Evolutionary conservation across 1,139 yeast species (phyloP).

Genomic region (Suhomyces taliae): DNA sequence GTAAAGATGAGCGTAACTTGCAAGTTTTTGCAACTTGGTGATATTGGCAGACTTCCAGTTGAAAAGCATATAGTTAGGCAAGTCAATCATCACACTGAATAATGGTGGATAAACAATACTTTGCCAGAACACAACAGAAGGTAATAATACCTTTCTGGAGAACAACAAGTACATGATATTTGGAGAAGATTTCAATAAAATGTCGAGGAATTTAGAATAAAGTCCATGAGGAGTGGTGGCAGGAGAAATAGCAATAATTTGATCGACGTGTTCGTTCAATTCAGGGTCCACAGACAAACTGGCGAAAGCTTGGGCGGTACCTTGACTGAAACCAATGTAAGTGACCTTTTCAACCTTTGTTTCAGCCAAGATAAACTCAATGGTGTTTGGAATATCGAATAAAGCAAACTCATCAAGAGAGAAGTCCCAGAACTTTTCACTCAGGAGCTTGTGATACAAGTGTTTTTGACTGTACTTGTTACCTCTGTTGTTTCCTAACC

Average conservation of each 20-base stretch:
- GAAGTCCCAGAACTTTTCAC: slow-evolving; percentile 45
- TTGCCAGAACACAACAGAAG: slow-evolving; percentile 83
- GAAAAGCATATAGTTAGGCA: slow-evolving; percentile 64
- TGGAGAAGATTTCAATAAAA: slow-evolving; percentile 79
- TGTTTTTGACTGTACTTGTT: slow-evolving; percentile 73
- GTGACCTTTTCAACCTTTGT: slow-evolving; percentile 43
- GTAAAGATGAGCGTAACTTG: slow-evolving; percentile 80
- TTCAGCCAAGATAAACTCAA: slow-evolving; percentile 34
- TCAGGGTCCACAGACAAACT: slow-evolving; percentile 68
- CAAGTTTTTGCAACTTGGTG: slow-evolving; percentile 65
- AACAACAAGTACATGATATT: slow-evolving; percentile 69
- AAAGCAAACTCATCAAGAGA: slow-evolving; percentile 49
- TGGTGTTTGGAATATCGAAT: slow-evolving; percentile 47
- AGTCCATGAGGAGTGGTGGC: slow-evolving; percentile 93
- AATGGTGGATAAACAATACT: slow-evolving; percentile 80
- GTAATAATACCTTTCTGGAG: slow-evolving; percentile 71
- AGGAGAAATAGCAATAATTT: slow-evolving; percentile 82
- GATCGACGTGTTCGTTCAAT: slow-evolving; percentile 66
- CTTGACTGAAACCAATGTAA: slow-evolving; percentile 87
- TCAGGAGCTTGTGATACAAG: slow-evolving; percentile 36
- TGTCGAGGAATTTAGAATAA: slow-evolving; percentile 71
- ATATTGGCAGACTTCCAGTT: slow-evolving; percentile 79
- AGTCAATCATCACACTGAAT: slow-evolving; percentile 70
- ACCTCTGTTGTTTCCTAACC: slow-evolving; percentile 90
- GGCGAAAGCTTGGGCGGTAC: slow-evolving; percentile 90